phyloP scores from a whole-genome alignment of 1,284 basidiomycete species.

The Cutaneotrichosporon cyanovorans region DNA sequence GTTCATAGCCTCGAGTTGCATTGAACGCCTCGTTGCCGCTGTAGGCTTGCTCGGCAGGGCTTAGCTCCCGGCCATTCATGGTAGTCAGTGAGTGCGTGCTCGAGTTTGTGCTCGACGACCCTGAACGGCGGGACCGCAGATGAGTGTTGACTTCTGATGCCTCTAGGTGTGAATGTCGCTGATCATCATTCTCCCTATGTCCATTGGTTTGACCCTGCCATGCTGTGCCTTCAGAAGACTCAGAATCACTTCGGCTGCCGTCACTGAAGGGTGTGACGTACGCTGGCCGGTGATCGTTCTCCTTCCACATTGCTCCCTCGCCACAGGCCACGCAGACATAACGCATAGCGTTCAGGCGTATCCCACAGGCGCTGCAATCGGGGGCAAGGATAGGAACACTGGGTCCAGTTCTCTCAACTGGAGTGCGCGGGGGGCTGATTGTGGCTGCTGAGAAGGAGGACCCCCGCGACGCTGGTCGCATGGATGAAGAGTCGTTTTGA shows the following conservation, averaged over 20 bases:
- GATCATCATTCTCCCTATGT: too few species aligned
- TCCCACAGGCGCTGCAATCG: slow-evolving; percentile 70
- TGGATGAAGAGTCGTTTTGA: background rate
- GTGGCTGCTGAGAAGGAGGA: background rate
- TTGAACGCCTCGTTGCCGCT: background rate
- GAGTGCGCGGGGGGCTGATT: background rate
- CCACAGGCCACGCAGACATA: slow-evolving; percentile 82
- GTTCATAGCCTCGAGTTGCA: slow-evolving; percentile 61
- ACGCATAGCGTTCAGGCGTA: slow-evolving; percentile 64
- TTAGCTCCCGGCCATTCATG: too few species aligned
- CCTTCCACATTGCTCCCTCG: slow-evolving; percentile 50
- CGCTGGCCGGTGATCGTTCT: slow-evolving; percentile 25
- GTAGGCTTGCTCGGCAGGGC: too few species aligned
- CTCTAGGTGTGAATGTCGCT: too few species aligned
- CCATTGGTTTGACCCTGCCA: too few species aligned
- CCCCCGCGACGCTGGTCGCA: slow-evolving; percentile 1
- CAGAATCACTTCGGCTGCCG: background rate
- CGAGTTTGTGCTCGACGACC: too few species aligned
- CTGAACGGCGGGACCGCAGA: too few species aligned
- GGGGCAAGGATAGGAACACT: slow-evolving; percentile 55
- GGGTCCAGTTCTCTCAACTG: slow-evolving; percentile 42
- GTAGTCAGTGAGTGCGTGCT: too few species aligned
- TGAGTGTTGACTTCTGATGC: too few species aligned
- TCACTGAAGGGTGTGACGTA: slow-evolving; percentile 10
- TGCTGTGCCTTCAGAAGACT: slow-evolving; percentile 23